Percentiles rank a stretch among this genome's conserved stretches.
phyloP scores from a whole-genome alignment of 2,329 filamentous ascomycete species.

The Pseudogymnoascus pannorum region DNA sequence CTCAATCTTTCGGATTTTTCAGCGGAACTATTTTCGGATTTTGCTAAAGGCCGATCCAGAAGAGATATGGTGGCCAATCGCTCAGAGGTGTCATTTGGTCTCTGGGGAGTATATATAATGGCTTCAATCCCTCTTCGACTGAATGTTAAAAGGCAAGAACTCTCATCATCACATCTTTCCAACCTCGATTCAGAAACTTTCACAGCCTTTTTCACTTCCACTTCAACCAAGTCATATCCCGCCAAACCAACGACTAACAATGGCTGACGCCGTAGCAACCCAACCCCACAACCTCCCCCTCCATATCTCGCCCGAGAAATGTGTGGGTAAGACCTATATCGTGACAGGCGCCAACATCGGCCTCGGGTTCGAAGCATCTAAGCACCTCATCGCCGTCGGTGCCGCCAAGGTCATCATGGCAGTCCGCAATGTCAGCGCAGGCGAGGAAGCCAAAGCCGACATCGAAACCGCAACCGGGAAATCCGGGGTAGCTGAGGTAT shows the following conservation, averaged over 20 bases:
- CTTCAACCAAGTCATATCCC: no score
- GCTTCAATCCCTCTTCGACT: not conserved
- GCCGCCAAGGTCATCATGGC: slow-evolving; percentile 33
- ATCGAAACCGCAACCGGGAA: slow-evolving; percentile 24
- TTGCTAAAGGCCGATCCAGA: slow-evolving; percentile 2
- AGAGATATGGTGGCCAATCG: not conserved
- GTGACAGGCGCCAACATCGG: slow-evolving; percentile 36
- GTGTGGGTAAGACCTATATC: slow-evolving; percentile 15
- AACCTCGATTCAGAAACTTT: not conserved
- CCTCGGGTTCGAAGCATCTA: slow-evolving; percentile 33
- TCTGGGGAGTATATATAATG: not conserved
- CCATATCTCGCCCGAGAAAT: slow-evolving; percentile 7
- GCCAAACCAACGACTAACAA: not conserved
- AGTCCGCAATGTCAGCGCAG: slow-evolving; percentile 29
- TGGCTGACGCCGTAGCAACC: not conserved
- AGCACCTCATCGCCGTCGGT: slow-evolving; percentile 31
- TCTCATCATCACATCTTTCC: not conserved
- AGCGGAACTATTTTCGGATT: not conserved
- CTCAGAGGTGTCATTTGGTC: not conserved
- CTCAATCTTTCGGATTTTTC: not conserved
- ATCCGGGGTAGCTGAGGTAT: slow-evolving; percentile 12
- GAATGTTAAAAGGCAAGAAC: not conserved
- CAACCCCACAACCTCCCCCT: slow-evolving; percentile 13
- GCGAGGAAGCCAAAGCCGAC: slow-evolving; percentile 29
- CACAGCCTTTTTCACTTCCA: not conserved